These are phyloP conservation scores for Chalciporus chontae DNA, from an alignment of 768 basidiomycete genomes.

Conservation along the genomic window DNA sequence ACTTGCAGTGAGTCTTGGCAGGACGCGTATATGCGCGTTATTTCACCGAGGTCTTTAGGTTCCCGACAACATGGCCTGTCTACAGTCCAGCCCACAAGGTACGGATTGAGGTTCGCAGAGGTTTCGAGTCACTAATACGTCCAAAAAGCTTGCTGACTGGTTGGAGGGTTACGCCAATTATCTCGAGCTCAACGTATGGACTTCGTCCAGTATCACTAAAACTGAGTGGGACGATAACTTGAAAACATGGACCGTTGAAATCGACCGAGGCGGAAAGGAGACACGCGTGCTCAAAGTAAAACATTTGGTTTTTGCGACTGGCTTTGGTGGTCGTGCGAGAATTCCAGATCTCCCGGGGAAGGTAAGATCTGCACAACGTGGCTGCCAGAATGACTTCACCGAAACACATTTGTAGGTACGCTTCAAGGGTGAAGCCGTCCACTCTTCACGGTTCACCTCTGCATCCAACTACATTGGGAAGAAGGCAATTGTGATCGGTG, in stretches of 20 bases:
- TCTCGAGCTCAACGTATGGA: conserved; percentile 65
- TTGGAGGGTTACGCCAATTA: conserved; percentile 57
- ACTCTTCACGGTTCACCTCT: conserved; percentile 50
- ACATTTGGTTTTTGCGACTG: conserved; percentile 57
- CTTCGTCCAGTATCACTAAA: conserved; percentile 41
- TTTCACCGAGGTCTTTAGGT: conserved; percentile 30
- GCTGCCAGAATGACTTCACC: background rate
- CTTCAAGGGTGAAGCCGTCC: conserved; percentile 53
- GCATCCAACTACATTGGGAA: conserved; percentile 53
- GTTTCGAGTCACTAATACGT: background rate
- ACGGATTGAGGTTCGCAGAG: background rate
- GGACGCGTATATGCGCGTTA: background rate
- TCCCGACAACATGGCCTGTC: conserved; percentile 55
- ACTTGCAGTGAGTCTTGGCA: conserved; percentile 39
- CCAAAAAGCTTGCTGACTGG: conserved; percentile 57
- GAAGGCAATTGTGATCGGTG: conserved; percentile 65
- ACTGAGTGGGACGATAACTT: conserved; percentile 36
- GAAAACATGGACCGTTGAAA: conserved; percentile 44
- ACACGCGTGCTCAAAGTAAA: conserved; percentile 38
- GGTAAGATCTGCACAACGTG: conserved; percentile 21
- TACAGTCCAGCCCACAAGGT: conserved; percentile 51
- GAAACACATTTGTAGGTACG: conserved; percentile 29
- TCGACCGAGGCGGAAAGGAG: conserved; percentile 33
- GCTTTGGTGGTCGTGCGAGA: conserved; percentile 43
- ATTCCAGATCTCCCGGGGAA: conserved; percentile 44